These are phyloP conservation scores for Hemisphaericaspora lyxosophila DNA, from an alignment of 1,139 yeast species.

Conservation along the genomic window DNA sequence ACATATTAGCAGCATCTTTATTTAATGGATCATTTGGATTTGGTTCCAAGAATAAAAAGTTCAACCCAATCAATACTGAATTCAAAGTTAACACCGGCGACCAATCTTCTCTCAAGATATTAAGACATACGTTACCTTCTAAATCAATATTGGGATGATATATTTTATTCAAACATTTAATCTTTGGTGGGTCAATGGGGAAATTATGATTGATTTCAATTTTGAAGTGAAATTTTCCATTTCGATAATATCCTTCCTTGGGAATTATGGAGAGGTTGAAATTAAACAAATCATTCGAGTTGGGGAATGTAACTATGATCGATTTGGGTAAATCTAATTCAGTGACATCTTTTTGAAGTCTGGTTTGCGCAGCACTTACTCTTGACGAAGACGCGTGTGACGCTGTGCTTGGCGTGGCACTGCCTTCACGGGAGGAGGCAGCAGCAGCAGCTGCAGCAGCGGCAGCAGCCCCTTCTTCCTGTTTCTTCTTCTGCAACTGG, in stretches of 20 bases:
- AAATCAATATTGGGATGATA: conserved; percentile 93
- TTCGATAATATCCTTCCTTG: conserved; percentile 73
- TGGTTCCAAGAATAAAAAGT: conserved; percentile 85
- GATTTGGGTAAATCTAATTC: conserved; percentile 69
- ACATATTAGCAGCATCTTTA: conserved; percentile 79
- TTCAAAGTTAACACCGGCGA: conserved; percentile 86
- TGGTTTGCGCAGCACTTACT: conserved; percentile 52
- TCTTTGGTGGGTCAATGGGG: conserved; percentile 93
- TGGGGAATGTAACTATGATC: conserved; percentile 56
- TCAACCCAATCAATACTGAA: conserved; percentile 79
- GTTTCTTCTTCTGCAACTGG: conserved; percentile 56
- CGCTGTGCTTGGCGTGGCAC: neutral
- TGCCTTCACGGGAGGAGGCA: neutral
- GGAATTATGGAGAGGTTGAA: conserved; percentile 66
- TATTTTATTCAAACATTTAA: conserved; percentile 65
- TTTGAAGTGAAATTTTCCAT: conserved; percentile 68
- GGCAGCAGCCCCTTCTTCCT: conserved; percentile 32
- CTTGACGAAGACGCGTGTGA: conserved; percentile 16
- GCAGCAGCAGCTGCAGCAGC: conserved; percentile 8
- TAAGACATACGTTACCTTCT: conserved; percentile 88
- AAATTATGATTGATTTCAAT: conserved; percentile 67
- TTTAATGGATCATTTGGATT: conserved; percentile 91
- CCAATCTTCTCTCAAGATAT: conserved; percentile 94
- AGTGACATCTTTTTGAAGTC: conserved; percentile 63
- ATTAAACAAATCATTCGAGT: conserved; percentile 57